Base-by-base conservation (phyloP, 495 filamentous ascomycete species). In the Neurospora sublineolata region DNA sequence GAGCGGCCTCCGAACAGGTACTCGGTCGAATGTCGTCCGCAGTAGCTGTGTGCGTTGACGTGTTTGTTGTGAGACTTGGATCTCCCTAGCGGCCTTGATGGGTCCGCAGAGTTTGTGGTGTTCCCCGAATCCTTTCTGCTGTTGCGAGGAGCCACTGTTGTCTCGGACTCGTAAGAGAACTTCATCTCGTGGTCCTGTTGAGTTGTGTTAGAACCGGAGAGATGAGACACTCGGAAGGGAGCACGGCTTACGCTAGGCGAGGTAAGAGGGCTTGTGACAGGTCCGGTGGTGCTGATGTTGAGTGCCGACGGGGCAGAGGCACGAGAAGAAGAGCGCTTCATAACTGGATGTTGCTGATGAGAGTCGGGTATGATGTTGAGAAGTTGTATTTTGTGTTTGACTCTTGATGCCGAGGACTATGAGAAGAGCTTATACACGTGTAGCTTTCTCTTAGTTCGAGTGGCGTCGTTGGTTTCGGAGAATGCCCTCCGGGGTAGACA, bases 11-110 rank as follows among this genome's bases (percentile, higher is more conserved):
- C 75, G 38, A 80, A 80, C 14, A 81, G 67, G 67, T 73, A 81
- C 75, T 81, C 73, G 64, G 76, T 72, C 60, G 77, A 75, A 68
- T 81, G 79, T 10, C 79, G 71, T 52, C 79, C 79, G 64, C 79
- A 81, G 70, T 79, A 79, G 71, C 77, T 80, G 74, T 81, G 67
- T 60, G 77, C 79, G 60, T 81, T 81, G 72, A 77, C 72, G 52
- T 77, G 76, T 37, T 33, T 64, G 39, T 42, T 70, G 52, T 64
- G 52, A 1, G 52, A 64, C 52, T 36, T 64, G 27, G 23, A 16
- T 64, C 12, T 33, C 3, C 52, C 27, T 18, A 64, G 27, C 4
- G 46, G 46, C 52, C 14, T 64, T 64, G 52, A 64, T 64, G 27
- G 8, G 12, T 36, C 52, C 0, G 72, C 30, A 3, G 68, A 60